Evolutionary conservation across 768 basidiomycete genomes (phyloP).

Genomic region (Rhodotorula toruloides): DNA sequence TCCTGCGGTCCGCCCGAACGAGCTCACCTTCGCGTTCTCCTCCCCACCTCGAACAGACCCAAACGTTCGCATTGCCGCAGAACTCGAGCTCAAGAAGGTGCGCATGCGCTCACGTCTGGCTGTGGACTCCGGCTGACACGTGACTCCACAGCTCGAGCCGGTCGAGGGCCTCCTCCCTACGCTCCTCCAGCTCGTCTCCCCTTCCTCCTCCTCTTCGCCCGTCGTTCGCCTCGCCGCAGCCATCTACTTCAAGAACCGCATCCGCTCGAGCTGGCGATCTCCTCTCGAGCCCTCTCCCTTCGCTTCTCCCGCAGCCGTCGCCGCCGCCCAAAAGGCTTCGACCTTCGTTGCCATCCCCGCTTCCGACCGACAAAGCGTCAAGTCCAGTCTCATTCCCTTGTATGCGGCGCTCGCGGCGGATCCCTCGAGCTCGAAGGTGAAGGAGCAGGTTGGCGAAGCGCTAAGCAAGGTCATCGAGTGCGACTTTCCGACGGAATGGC

Average conservation of each 20-base stretch:
- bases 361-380: conserved; percentile 70
- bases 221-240: conserved; percentile 77
- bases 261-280: conserved; percentile 55
- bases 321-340: conserved; percentile 43
- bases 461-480: conserved; percentile 67
- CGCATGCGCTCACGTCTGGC: neutral
- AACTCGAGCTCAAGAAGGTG: conserved; percentile 83
- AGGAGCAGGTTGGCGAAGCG: conserved; percentile 66
- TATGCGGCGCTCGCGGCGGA: conserved; percentile 63
- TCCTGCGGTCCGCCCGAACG: too few species aligned
- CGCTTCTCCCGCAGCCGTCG: conserved; percentile 15
- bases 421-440: conserved; percentile 60
- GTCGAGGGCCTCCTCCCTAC: conserved; percentile 77
- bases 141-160: conserved; percentile 48
- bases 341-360: conserved; percentile 55
- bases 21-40: neutral
- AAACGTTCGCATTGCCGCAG: conserved; percentile 76
- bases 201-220: conserved; percentile 70
- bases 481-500: conserved; percentile 77
- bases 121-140: neutral
- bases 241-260: conserved; percentile 87
- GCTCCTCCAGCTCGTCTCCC: conserved; percentile 72
- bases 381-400: conserved; percentile 61
- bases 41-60: conserved; percentile 53
- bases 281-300: conserved; percentile 46